Evolutionary conservation across 352 stramenopile genomes (phyloP), one percentile per base, ranked within the genome.

Genomic region (Phytophthora macrochlamydospora): DNA sequence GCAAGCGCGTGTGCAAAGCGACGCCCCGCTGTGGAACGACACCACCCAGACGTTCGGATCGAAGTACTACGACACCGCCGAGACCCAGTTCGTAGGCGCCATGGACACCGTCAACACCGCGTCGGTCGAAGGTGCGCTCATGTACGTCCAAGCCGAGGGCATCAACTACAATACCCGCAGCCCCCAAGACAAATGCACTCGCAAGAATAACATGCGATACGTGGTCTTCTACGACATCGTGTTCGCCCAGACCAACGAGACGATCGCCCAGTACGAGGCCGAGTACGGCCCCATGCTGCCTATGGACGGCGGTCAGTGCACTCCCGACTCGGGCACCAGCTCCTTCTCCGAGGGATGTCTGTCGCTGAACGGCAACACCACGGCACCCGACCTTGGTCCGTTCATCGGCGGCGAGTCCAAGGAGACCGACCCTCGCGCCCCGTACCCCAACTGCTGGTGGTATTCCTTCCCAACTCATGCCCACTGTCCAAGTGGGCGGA

Each of bases 101-200:
- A 65, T 93, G 2, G 87, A 95, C 59, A 86, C 81, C 5, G 80
- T 92, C 52, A 95, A 95, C 67, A 90, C 72, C 2, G 87, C 87
- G 18, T 85, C 61, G 3, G 82, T 95, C 2, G 87, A 95, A 58
- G 87, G 87, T 7, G 77, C 85, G 24, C 71, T 95, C 50, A 92
- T 88, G 81, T 95, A 90, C 58, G 83, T 93, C 0, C 85, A 93
- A 67, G 82, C 85, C 5, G 87, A 95, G 59, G 76, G 85, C 33
- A 95, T 95, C 59, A 76, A 91, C 67, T 57, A 79, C 48, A 71
- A 77, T 57, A 51, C 42, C 31, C 62, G 46, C 33, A 65, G 32
- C 50, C 44, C 43, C 2, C 51, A 61, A 1, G 48, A 76, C 8
- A 69, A 58, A 12, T 93, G 85, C 63, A 42, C 61, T 42, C 81